Evolutionary conservation across 1,139 yeast genomes (phyloP).

Genomic region (Candida glucosophila): DNA sequence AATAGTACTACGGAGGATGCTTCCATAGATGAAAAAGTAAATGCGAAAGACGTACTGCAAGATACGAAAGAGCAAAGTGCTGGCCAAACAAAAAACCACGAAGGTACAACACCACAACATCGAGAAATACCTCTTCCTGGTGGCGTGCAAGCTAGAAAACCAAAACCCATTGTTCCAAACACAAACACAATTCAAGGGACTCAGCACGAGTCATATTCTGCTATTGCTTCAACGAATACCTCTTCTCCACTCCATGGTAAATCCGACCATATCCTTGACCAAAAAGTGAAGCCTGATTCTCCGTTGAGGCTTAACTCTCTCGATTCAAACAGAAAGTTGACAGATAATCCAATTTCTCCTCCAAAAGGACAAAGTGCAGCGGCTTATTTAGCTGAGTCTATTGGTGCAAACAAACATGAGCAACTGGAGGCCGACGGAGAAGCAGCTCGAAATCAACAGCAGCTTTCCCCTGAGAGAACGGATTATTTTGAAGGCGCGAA

Average conservation of each 20-base stretch:
- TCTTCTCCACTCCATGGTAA: background rate
- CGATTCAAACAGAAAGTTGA: conserved; percentile 2
- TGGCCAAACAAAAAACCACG: too few species aligned
- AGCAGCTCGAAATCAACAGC: conserved; percentile 6
- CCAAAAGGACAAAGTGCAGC: too few species aligned
- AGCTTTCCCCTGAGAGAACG: conserved; percentile 52
- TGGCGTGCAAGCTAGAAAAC: conserved; percentile 8
- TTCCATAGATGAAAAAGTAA: conserved; percentile 4
- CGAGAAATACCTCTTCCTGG: conserved; percentile 5
- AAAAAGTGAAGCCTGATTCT: conserved; percentile 4
- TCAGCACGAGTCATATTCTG: conserved; percentile 14
- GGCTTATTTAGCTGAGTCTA: too few species aligned
- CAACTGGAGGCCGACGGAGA: conserved; percentile 24
- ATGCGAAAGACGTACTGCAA: conserved; percentile 4
- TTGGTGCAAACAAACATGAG: too few species aligned
- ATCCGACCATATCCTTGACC: background rate
- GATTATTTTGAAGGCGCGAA: conserved; percentile 47
- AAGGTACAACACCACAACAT: too few species aligned
- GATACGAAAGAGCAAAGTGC: conserved; percentile 4
- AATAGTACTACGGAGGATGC: conserved; percentile 3
- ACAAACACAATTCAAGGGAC: conserved; percentile 10
- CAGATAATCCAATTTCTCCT: conserved; percentile 1
- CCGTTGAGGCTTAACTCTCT: too few species aligned
- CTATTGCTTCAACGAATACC: conserved; percentile 6
- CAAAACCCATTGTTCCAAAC: conserved; percentile 4